These are phyloP conservation scores for Trametes polyzona DNA, from an alignment of 1,284 basidiomycete species.

Conservation along the genomic window DNA sequence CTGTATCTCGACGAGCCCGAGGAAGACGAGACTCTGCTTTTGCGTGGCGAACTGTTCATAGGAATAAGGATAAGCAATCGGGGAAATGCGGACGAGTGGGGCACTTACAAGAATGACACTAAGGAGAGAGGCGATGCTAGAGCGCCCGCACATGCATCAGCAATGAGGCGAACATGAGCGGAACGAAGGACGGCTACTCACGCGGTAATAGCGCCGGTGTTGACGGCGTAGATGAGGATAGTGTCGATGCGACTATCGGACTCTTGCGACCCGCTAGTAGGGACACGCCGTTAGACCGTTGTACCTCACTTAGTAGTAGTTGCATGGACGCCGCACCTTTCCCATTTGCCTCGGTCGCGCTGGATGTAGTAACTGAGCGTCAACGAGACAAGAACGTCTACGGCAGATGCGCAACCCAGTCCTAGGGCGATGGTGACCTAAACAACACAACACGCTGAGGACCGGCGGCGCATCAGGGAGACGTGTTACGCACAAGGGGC, in stretches of 20 bases:
- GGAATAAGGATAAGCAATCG: background rate
- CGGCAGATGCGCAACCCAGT: conserved; percentile 7
- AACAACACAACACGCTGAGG: background rate
- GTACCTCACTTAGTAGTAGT: too few species aligned
- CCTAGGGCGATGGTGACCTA: conserved; percentile 10
- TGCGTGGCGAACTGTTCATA: conserved; percentile 4
- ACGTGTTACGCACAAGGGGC: background rate
- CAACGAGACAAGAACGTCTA: conserved; percentile 8
- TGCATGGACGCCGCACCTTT: background rate
- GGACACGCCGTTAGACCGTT: background rate
- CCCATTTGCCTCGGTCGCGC: background rate
- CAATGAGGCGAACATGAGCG: background rate
- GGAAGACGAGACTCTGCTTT: conserved; percentile 12
- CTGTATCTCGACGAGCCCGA: conserved; percentile 16
- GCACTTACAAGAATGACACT: conserved; percentile 10
- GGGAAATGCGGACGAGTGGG: background rate
- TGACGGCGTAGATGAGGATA: conserved; percentile 10
- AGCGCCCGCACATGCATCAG: background rate
- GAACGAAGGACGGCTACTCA: background rate
- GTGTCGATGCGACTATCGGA: conserved; percentile 4
- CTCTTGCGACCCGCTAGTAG: background rate
- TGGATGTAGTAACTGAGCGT: conserved; percentile 4
- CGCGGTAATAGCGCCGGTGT: conserved; percentile 12
- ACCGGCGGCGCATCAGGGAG: too few species aligned
- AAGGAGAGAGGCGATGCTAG: conserved; percentile 4